Evolutionary conservation across 1,139 yeast genomes (phyloP), one percentile per base, ranked within the genome.

Genomic region (Yamadazyma atlantica): DNA sequence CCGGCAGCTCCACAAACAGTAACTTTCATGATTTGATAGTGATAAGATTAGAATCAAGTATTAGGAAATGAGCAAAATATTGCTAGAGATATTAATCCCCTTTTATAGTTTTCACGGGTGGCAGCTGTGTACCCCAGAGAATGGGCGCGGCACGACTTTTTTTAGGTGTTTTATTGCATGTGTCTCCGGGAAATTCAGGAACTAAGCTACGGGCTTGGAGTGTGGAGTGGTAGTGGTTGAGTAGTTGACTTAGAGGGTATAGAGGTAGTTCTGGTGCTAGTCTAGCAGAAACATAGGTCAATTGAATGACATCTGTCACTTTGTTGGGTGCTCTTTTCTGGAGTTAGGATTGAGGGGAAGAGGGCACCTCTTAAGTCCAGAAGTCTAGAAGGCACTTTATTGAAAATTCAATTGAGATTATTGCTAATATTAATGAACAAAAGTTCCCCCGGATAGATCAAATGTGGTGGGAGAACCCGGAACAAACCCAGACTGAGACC

Each of bases 1-100:
- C 98, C 97, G 53, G 90, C 89, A 55, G 96, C 97, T 66, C 97
- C 97, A 54, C 85, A 76, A 54, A 89, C 96, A 60, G 96, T 78
- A 46, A 89, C 96, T 67, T 84, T 84, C 73, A 67, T 67, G 37
- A 29, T 47, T 17, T n/a, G n/a, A n/a, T n/a, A n/a, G n/a, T n/a
- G n/a, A n/a, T n/a, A n/a, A n/a, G n/a, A 28, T 11, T 8, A 13
- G 8, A 26, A 26, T 23, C 21, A 12, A 29, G 4, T 15, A 26
- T 13, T 22, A 13, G 6, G 28, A 13, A 10, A 29, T 22, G 7
- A 5, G 13, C 7, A 17, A 13, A 12, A 31, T n/a, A 27, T 31
- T 13, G 16, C 2, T 28, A 26, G 33, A 37, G 34, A 29, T 19
- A 22, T 31, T 25, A 32, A 16, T 29, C 43, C 43, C 43, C 38